phyloP scores from a whole-genome alignment of 2,329 filamentous ascomycete species.

The Pyricularia grisea region DNA sequence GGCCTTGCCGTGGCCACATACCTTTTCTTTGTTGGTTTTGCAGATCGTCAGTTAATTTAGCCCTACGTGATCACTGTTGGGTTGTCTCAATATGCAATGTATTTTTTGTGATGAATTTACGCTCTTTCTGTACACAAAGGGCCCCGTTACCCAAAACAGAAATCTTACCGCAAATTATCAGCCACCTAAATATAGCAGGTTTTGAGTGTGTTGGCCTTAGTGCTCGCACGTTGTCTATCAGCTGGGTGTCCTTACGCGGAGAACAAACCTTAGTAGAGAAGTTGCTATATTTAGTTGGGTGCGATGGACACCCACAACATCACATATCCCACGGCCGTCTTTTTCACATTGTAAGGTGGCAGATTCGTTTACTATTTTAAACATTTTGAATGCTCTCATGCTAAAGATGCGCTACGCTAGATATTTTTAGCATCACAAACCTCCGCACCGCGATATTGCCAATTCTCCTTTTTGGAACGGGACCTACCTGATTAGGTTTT shows the following conservation, averaged over 20 bases:
- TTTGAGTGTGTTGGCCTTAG: neutral
- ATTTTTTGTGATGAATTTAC: neutral
- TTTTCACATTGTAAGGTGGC: neutral
- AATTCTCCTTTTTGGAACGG: neutral
- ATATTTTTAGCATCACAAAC: neutral
- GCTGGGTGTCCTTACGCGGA: neutral
- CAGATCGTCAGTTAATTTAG: neutral
- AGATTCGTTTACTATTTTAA: neutral
- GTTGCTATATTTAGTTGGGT: neutral
- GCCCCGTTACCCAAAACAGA: neutral
- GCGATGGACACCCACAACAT: neutral
- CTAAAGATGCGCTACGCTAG: neutral
- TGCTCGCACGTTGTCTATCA: neutral
- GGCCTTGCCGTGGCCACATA: neutral
- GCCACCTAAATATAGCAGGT: neutral
- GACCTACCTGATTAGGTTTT: neutral
- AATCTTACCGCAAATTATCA: neutral
- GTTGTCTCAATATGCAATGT: neutral
- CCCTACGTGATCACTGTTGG: neutral
- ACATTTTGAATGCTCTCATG: neutral
- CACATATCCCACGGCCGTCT: neutral
- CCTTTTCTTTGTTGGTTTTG: neutral
- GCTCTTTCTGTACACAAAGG: neutral
- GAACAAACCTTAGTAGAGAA: neutral
- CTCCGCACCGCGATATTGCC: neutral